These are phyloP conservation scores for Microsporum audouinii DNA, from an alignment of 2,329 filamentous ascomycete species.

Conservation along the genomic window DNA sequence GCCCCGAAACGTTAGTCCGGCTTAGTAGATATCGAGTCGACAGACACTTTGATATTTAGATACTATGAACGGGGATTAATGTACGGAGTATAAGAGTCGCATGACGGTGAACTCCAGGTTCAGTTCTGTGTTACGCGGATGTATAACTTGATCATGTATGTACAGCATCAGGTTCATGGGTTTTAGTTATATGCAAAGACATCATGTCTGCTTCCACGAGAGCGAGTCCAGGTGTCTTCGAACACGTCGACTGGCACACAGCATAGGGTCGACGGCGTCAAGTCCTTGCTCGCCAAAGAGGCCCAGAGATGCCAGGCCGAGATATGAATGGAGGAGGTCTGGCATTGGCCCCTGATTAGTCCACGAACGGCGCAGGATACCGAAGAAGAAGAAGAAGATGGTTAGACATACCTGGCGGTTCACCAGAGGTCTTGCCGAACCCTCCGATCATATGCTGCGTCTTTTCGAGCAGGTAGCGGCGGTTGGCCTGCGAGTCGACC, in stretches of 20 bases:
- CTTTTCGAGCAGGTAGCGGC: conserved; percentile 70
- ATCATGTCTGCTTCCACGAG: conserved; percentile 25
- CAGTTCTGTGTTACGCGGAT: not conserved
- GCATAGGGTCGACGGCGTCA: conserved; percentile 57
- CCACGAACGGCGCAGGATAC: conserved; percentile 16
- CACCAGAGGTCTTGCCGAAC: conserved; percentile 61
- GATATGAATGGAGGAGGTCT: conserved; percentile 78
- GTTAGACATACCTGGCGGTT: conserved; percentile 48
- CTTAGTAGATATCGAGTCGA: not conserved
- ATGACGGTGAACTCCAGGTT: not conserved
- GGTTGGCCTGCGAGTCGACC: conserved; percentile 49
- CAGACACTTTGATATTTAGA: not conserved
- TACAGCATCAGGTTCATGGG: no score
- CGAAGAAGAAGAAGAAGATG: conserved; percentile 34
- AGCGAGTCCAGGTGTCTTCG: conserved; percentile 31
- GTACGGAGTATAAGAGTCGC: not conserved
- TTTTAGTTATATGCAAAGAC: no score
- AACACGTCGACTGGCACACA: conserved; percentile 57
- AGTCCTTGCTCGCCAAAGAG: conserved; percentile 60
- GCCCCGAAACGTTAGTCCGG: not conserved
- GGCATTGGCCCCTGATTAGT: conserved; percentile 9
- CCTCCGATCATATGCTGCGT: conserved; percentile 80
- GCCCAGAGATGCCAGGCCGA: conserved; percentile 70
- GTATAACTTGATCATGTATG: not conserved
- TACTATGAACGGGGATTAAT: not conserved